Evolutionary conservation across 2,329 filamentous ascomycete genomes (phyloP).

Genomic region (Metarhizium humberi): DNA sequence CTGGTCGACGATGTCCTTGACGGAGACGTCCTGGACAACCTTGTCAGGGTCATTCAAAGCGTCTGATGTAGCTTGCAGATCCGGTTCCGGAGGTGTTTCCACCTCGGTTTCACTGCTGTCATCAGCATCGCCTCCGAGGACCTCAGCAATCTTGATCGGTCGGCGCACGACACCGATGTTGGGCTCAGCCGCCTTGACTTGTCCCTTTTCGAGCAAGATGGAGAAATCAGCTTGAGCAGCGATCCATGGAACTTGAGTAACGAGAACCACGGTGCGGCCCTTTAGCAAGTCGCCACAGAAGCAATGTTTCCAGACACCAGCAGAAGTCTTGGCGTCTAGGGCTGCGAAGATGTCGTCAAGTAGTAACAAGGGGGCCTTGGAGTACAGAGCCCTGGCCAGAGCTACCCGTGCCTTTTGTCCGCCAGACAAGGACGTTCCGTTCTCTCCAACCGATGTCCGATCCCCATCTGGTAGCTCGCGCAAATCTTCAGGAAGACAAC

Average conservation of each 20-base stretch:
- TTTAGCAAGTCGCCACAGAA: slow-evolving; percentile 46
- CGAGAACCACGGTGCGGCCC: slow-evolving; percentile 45
- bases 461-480: slow-evolving; percentile 41
- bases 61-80: slow-evolving; percentile 19
- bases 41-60: slow-evolving; percentile 22
- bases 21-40: slow-evolving; percentile 23
- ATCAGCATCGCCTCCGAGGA: slow-evolving; percentile 24
- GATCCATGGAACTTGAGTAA: slow-evolving; percentile 47
- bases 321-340: slow-evolving; percentile 48
- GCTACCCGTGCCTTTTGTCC: slow-evolving; percentile 49
- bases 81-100: slow-evolving; percentile 14
- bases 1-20: slow-evolving; percentile 35
- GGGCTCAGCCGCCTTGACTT: slow-evolving; percentile 28
- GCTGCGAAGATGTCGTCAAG: slow-evolving; percentile 53
- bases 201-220: slow-evolving; percentile 36
- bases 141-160: slow-evolving; percentile 32
- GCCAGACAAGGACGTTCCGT: slow-evolving; percentile 45
- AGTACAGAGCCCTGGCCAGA: slow-evolving; percentile 48
- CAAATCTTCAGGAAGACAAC: slow-evolving; percentile 41
- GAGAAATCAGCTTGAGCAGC: slow-evolving; percentile 39
- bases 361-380: slow-evolving; percentile 42
- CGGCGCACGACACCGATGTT: slow-evolving; percentile 36
- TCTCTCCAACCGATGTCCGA: slow-evolving; percentile 43
- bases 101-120: slow-evolving; percentile 22
- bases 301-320: slow-evolving; percentile 45